phyloP scores from a whole-genome alignment of 768 basidiomycete genomes.

The Polyporus arcularius region DNA sequence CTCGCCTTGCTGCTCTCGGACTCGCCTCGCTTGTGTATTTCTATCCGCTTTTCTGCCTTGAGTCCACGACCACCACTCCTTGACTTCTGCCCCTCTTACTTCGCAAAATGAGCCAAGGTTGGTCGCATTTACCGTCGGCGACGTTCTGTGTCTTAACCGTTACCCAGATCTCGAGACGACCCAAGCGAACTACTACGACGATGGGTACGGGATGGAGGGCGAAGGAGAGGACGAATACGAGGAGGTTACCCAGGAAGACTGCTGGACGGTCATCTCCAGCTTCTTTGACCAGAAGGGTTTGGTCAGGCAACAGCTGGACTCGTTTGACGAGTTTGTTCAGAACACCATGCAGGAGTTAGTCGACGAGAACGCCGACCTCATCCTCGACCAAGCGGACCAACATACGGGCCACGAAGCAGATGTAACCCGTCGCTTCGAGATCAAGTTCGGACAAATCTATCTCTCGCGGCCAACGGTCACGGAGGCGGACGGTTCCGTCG shows the following conservation, averaged over 20 bases:
- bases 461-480: constrained; percentile 93
- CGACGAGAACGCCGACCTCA: constrained; percentile 94
- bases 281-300: constrained; percentile 98
- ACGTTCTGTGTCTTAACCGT: not conserved
- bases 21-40: not conserved
- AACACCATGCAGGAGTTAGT: constrained; percentile 99
- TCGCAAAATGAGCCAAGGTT: constrained; percentile 17
- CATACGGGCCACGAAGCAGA: constrained; percentile 84
- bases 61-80: too few species aligned
- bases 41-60: too few species aligned
- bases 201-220: constrained; percentile 55
- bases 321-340: constrained; percentile 98
- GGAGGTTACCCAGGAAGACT: constrained; percentile 89
- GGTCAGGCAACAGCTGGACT: constrained; percentile 96
- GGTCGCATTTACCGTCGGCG: not conserved
- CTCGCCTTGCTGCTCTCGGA: not conserved
- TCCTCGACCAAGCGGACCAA: constrained; percentile 95
- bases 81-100: too few species aligned
- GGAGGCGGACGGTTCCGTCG: constrained; percentile 92
- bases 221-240: constrained; percentile 60
- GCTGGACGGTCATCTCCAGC: constrained; percentile 93
- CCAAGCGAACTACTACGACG: constrained; percentile 47
- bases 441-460: constrained; percentile 97
- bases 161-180: constrained; percentile 25
- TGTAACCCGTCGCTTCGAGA: constrained; percentile 91